A percentile compares a stretch with the other conserved stretches of the same genome.
phyloP scores from a whole-genome alignment of 768 basidiomycete genomes.

The Chalciporus sphaerocephalus region DNA sequence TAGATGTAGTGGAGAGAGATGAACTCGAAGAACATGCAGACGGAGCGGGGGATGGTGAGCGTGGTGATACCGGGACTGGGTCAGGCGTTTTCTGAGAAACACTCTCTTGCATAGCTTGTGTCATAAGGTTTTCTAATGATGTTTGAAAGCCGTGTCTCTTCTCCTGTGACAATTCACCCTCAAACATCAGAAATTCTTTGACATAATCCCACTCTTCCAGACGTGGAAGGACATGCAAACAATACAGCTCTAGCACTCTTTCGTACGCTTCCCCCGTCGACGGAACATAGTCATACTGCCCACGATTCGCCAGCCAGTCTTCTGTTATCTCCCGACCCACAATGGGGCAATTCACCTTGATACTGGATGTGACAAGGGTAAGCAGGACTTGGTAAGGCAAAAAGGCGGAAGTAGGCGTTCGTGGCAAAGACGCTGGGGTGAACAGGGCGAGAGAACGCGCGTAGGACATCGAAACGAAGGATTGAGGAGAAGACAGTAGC shows the following conservation, averaged over 20 bases:
- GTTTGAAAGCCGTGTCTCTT: constrained; percentile 39
- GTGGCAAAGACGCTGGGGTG: constrained; percentile 43
- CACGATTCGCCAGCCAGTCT: constrained; percentile 69
- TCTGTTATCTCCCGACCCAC: constrained; percentile 65
- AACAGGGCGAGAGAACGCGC: constrained; percentile 66
- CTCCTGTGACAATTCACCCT: constrained; percentile 53
- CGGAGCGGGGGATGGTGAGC: constrained; percentile 45
- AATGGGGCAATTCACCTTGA: constrained; percentile 60
- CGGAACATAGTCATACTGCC: constrained; percentile 30
- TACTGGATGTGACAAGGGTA: constrained; percentile 64
- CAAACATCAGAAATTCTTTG: constrained; percentile 69
- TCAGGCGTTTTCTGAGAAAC: neutral
- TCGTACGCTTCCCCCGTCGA: constrained; percentile 56
- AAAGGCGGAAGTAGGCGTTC: constrained; percentile 46
- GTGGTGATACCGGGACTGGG: constrained; percentile 13
- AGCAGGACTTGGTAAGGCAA: constrained; percentile 68
- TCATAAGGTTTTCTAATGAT: constrained; percentile 32
- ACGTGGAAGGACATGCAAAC: constrained; percentile 65
- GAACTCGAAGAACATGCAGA: constrained; percentile 59
- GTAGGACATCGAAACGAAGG: constrained; percentile 53
- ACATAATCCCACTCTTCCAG: constrained; percentile 80
- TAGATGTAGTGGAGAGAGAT: constrained; percentile 67
- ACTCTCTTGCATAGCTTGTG: constrained; percentile 34
- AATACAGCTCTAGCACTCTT: constrained; percentile 74
- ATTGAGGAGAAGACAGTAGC: constrained; percentile 54